Evolutionary conservation across 1,139 yeast species (phyloP).

Genomic region (Yamadazyma oceani): DNA sequence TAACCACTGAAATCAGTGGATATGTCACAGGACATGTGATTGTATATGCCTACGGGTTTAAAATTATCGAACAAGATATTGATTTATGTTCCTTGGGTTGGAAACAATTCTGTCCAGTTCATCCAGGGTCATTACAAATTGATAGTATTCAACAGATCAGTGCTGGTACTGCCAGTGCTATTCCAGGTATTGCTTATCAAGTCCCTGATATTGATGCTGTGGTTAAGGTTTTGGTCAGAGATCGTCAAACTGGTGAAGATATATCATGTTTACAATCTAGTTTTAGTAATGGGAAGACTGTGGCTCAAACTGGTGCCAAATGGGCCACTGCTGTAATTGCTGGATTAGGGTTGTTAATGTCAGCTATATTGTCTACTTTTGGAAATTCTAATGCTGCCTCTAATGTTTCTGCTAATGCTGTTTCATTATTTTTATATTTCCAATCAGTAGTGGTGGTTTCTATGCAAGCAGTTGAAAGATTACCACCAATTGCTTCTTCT

Average conservation of each 20-base stretch:
- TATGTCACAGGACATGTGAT: conserved; percentile 59
- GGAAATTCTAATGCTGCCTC: conserved; percentile 82
- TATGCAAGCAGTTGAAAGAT: conserved; percentile 70
- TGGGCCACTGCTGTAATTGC: conserved; percentile 86
- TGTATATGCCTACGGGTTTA: conserved; percentile 76
- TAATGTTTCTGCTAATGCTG: conserved; percentile 72
- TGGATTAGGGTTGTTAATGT: conserved; percentile 69
- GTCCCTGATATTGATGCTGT: conserved; percentile 83
- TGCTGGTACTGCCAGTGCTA: conserved; percentile 40
- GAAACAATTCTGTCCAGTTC: conserved; percentile 80
- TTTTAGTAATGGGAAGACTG: conserved; percentile 73
- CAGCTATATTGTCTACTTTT: conserved; percentile 67
- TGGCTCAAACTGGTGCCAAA: conserved; percentile 71
- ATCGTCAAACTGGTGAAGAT: conserved; percentile 35
- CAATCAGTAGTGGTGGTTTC: conserved; percentile 73
- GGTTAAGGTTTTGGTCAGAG: conserved; percentile 51
- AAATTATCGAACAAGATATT: conserved; percentile 51
- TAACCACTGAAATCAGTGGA: conserved; percentile 59
- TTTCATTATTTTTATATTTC: conserved; percentile 71
- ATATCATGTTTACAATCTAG: conserved; percentile 71
- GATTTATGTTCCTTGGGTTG: conserved; percentile 63
- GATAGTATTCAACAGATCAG: conserved; percentile 63
- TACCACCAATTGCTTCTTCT: conserved; percentile 78
- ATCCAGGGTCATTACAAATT: conserved; percentile 67
- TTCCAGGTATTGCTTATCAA: conserved; percentile 71